A percentile compares a stretch with the other conserved stretches of the same genome.
Conservation (phyloP, 1,284 basidiomycete genomes). For the Sanguinoderma infundibulare region DNA sequence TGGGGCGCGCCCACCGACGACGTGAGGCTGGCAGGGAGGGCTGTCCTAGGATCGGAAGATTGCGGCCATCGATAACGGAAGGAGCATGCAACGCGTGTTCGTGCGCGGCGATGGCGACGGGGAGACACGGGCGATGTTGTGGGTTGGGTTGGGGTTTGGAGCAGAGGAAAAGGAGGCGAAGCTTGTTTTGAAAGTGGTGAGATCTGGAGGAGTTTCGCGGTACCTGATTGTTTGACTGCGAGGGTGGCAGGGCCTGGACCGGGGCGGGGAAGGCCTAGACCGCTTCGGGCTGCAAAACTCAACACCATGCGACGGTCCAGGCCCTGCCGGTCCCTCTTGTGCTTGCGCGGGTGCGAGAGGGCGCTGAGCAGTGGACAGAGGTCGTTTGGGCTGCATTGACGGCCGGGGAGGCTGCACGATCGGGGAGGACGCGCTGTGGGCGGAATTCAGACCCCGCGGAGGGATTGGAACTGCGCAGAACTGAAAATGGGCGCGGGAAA, state of each 20-base stretch:
- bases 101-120: conserved; percentile 11
- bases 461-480: conserved; percentile 7
- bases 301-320: conserved; percentile 14
- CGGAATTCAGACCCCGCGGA: neutral
- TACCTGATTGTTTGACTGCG: conserved; percentile 30
- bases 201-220: conserved; percentile 21
- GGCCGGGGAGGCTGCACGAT: neutral
- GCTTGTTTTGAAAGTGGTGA: conserved; percentile 6
- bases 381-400: neutral
- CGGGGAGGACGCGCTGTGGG: neutral
- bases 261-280: conserved; percentile 16
- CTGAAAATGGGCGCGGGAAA: conserved; percentile 5
- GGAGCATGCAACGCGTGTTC: conserved; percentile 16
- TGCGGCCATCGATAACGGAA: conserved; percentile 25
- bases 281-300: conserved; percentile 3
- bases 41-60: conserved; percentile 1
- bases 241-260: conserved; percentile 21
- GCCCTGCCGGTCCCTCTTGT: conserved; percentile 4
- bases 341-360: neutral
- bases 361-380: neutral
- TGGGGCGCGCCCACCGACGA: neutral
- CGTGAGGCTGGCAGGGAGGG: neutral
- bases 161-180: neutral
- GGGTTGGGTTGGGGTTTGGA: neutral
- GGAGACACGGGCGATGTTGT: neutral